Evolutionary conservation across 768 basidiomycete genomes (phyloP).

Genomic region (Solioccasus polychromus): DNA sequence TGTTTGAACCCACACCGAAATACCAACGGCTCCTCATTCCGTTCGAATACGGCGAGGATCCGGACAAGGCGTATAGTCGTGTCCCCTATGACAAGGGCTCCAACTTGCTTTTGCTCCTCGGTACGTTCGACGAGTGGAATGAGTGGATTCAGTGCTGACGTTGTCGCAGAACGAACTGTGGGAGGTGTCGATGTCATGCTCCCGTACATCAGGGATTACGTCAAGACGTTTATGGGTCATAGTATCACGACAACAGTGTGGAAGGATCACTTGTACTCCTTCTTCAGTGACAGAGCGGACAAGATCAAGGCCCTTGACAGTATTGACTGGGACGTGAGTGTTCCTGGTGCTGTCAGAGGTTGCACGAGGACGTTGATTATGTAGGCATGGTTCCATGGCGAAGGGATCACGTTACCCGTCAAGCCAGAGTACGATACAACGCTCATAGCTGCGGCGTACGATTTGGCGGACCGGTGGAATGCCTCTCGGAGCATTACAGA

Average conservation of each 20-base stretch:
- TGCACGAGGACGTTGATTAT: not conserved
- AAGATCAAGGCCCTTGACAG: slow-evolving; percentile 47
- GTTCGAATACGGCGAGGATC: slow-evolving; percentile 70
- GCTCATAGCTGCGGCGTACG: slow-evolving; percentile 49
- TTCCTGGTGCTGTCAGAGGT: not conserved
- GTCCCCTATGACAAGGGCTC: slow-evolving; percentile 91
- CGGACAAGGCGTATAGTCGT: slow-evolving; percentile 70
- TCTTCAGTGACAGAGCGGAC: slow-evolving; percentile 42
- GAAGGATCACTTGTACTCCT: slow-evolving; percentile 55
- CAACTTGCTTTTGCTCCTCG: slow-evolving; percentile 83
- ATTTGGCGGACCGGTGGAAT: slow-evolving; percentile 53
- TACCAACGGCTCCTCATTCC: slow-evolving; percentile 80
- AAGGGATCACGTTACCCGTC: slow-evolving; percentile 48
- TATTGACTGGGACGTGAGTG: slow-evolving; percentile 56
- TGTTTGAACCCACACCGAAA: slow-evolving; percentile 54
- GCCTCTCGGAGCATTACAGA: slow-evolving; percentile 37
- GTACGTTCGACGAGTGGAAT: slow-evolving; percentile 30
- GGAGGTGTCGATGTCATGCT: slow-evolving; percentile 56
- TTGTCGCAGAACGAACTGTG: slow-evolving; percentile 43
- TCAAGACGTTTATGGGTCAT: slow-evolving; percentile 50
- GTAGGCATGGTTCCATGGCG: slow-evolving; percentile 57
- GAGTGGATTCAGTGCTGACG: not conserved
- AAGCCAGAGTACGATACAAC: slow-evolving; percentile 52
- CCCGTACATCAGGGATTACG: slow-evolving; percentile 56
- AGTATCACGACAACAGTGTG: slow-evolving; percentile 59